phyloP scores from a whole-genome alignment of 106 monocot genomes.

The Allium fistulosum region DNA sequence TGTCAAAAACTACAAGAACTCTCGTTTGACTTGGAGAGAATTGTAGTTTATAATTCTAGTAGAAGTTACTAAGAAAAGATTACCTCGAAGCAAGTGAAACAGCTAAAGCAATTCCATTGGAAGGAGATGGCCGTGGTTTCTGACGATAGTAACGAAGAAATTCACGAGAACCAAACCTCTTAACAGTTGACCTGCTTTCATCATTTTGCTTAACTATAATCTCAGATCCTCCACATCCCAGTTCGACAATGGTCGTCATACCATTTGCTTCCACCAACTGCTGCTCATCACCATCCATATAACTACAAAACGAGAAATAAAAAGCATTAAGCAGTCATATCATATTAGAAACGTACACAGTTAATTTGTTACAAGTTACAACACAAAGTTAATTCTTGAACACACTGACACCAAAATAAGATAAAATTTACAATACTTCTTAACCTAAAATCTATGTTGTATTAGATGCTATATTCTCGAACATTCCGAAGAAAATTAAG shows the following conservation, averaged over 20 bases:
- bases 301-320: constrained; percentile 28
- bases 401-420: no score
- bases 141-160: constrained; percentile 89
- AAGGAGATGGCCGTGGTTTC: constrained; percentile 79
- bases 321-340: background rate
- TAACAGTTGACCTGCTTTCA: constrained; percentile 36
- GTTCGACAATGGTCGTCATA: constrained; percentile 34
- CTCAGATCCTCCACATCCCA: constrained; percentile 76
- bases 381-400: no score
- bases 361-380: no score
- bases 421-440: no score
- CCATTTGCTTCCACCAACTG: constrained; percentile 63
- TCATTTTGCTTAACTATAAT: constrained; percentile 54
- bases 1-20: background rate
- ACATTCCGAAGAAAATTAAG: no score
- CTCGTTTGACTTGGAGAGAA: background rate
- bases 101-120: constrained; percentile 50
- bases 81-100: constrained; percentile 84
- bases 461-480: no score
- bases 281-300: constrained; percentile 64
- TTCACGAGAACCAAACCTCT: constrained; percentile 73
- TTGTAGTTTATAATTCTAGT: background rate
- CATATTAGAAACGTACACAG: background rate
- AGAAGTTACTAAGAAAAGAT: background rate
- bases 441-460: no score